These are phyloP conservation scores for Penstemon davidsonii DNA, from an alignment of 257 asterid genomes.

Conservation along the genomic window DNA sequence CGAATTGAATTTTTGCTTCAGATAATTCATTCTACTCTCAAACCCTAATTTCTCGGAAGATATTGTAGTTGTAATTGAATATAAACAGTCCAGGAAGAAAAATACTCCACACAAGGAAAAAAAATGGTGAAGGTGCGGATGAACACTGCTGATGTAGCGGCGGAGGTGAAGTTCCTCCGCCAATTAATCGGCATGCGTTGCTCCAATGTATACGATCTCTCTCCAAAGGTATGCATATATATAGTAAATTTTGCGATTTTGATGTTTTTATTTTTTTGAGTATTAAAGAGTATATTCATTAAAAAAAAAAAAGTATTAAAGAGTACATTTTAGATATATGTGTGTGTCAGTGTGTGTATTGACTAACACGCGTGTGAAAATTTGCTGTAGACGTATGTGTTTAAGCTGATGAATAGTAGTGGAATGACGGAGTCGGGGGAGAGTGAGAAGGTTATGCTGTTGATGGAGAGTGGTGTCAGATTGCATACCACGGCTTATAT, in stretches of 20 bases:
- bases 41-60: slow-evolving; percentile 9
- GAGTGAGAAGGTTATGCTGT: slow-evolving; percentile 89
- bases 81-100: slow-evolving; percentile 3
- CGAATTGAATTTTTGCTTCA: not conserved
- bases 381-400: slow-evolving; percentile 79
- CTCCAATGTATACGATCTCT: slow-evolving; percentile 92
- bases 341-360: not conserved
- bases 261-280: no score
- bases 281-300: no score
- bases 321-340: not conserved
- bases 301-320: no score
- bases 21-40: not conserved
- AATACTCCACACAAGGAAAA: slow-evolving; percentile 2
- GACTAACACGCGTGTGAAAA: slow-evolving; percentile 9
- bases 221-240: slow-evolving; percentile 61
- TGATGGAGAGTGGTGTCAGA: slow-evolving; percentile 97
- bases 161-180: slow-evolving; percentile 96
- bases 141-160: slow-evolving; percentile 99
- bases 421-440: slow-evolving; percentile 95
- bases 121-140: slow-evolving; percentile 97
- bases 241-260: no score
- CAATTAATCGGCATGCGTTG: slow-evolving; percentile 97
- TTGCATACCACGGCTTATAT: slow-evolving; percentile 92
- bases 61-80: slow-evolving; percentile 1
- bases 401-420: slow-evolving; percentile 96